phyloP scores from a whole-genome alignment of 2,329 filamentous ascomycete genomes.

The Aspergillus udagawae region DNA sequence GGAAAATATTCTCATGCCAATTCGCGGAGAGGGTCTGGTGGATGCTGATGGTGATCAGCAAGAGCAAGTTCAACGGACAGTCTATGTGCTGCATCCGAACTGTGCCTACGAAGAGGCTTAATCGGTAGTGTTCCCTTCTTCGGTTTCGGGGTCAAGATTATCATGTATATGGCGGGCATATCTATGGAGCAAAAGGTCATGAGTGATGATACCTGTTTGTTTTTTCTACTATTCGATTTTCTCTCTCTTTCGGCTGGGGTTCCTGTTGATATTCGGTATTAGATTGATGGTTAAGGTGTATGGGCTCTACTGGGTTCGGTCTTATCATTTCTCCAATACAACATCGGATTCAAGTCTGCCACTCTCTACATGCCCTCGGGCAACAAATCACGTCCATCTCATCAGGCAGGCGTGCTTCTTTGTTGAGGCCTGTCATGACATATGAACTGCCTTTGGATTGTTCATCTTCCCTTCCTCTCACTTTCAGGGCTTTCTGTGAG shows the following conservation, averaged over 20 bases:
- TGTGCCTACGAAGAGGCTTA: constrained; percentile 67
- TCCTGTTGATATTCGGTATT: constrained; percentile 1
- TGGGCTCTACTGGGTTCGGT: background rate
- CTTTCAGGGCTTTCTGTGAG: too few relatives aligned
- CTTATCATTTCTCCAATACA: background rate
- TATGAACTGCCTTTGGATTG: too few relatives aligned
- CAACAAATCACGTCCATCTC: background rate
- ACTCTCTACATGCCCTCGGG: background rate
- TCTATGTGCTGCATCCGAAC: constrained; percentile 93
- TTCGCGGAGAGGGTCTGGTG: constrained; percentile 81
- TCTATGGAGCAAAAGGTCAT: constrained; percentile 23
- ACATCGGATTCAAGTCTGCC: background rate
- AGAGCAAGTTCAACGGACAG: constrained; percentile 46
- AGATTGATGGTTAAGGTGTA: background rate
- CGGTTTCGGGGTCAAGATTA: constrained; percentile 7
- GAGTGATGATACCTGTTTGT: constrained; percentile 31
- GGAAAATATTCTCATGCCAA: constrained; percentile 59
- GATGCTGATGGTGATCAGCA: constrained; percentile 61
- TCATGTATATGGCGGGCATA: constrained; percentile 18
- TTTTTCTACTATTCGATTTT: background rate
- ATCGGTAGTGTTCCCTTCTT: constrained; percentile 10
- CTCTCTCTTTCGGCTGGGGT: constrained; percentile 2
- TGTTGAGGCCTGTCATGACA: background rate
- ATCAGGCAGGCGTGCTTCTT: background rate
- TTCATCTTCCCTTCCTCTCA: too few relatives aligned